Conservation (phyloP, 2,329 filamentous ascomycete species). For the Seiridium cupressi region DNA sequence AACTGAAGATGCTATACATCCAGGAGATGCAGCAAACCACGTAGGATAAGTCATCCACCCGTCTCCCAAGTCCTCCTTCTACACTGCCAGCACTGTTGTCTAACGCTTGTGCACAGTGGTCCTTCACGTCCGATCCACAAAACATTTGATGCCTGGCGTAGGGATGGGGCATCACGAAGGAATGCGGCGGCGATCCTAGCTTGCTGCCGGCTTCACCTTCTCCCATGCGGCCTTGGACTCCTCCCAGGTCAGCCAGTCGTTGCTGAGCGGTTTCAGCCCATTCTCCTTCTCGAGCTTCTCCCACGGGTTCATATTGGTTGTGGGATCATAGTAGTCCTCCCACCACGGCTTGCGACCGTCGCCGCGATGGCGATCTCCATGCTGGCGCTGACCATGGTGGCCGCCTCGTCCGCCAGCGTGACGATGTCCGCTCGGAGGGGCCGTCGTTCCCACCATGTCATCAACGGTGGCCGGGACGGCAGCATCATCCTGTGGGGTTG, state of each 20-base stretch:
- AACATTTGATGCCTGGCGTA: neutral
- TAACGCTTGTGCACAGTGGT: too few relatives aligned
- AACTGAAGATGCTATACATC: neutral
- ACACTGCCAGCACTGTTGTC: too few relatives aligned
- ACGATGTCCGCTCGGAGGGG: neutral
- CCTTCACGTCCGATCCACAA: neutral
- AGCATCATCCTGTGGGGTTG: slow-evolving; percentile 10
- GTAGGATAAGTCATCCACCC: neutral
- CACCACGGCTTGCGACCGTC: slow-evolving; percentile 53
- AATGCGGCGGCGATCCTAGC: neutral
- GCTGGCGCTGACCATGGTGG: slow-evolving; percentile 14
- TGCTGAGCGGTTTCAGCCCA: slow-evolving; percentile 39
- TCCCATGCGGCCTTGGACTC: slow-evolving; percentile 19
- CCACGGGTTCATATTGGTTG: slow-evolving; percentile 74
- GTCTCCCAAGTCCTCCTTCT: too few relatives aligned
- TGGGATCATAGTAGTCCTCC: slow-evolving; percentile 66
- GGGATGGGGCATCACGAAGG: neutral
- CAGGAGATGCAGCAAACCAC: neutral
- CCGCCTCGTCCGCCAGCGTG: slow-evolving; percentile 5
- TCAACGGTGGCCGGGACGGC: slow-evolving; percentile 24
- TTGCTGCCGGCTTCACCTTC: neutral
- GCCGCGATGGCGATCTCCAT: slow-evolving; percentile 22
- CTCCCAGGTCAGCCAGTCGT: slow-evolving; percentile 42
- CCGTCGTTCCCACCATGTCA: slow-evolving; percentile 19
- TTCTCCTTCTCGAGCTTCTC: slow-evolving; percentile 48